Conservation (phyloP, 179 eudicot species). For the Spinacia oleracea region DNA sequence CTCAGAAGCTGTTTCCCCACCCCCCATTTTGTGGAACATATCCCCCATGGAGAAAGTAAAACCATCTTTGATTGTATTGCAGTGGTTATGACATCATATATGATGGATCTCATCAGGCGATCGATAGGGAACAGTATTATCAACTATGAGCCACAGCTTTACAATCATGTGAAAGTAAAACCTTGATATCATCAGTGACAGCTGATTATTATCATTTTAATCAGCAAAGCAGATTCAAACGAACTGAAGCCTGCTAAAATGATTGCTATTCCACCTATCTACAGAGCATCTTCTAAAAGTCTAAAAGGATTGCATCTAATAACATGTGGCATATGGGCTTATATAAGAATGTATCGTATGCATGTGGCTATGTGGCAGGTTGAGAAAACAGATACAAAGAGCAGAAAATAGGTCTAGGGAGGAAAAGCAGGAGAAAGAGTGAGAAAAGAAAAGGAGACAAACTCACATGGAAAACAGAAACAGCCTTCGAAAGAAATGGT, state of each 20-base stretch:
- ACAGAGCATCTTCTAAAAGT: neutral
- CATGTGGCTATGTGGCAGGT: too few species aligned
- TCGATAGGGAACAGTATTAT: neutral
- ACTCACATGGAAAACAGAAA: constrained; percentile 38
- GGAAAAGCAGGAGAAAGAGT: neutral
- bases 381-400: neutral
- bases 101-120: neutral
- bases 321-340: neutral
- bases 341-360: neutral
- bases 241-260: neutral
- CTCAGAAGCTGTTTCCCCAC: neutral
- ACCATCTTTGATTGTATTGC: neutral
- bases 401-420: neutral
- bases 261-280: neutral
- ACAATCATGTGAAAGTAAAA: neutral
- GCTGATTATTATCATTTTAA: neutral
- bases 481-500: constrained; percentile 37
- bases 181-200: neutral
- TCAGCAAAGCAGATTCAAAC: neutral
- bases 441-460: neutral
- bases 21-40: neutral
- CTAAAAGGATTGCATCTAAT: neutral
- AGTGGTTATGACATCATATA: neutral
- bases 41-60: neutral
- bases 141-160: neutral